A percentile compares a stretch with the other conserved stretches of the same genome.
phyloP scores from a whole-genome alignment of 2,329 filamentous ascomycete genomes.

The Trichoderma cornu-damae region DNA sequence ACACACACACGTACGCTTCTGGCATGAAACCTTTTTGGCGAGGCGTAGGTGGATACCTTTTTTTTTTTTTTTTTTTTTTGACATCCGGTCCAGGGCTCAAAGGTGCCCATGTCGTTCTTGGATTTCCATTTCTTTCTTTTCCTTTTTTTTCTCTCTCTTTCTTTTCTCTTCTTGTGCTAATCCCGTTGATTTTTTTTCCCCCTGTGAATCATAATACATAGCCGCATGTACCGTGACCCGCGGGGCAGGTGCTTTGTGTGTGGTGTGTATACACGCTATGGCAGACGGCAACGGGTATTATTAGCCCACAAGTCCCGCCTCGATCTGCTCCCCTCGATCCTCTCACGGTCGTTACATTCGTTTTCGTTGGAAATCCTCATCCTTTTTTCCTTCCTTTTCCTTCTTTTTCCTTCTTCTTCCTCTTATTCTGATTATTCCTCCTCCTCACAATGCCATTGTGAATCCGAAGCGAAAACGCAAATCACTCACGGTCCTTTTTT shows the following conservation, averaged over 20 bases:
- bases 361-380: not conserved
- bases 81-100: not conserved
- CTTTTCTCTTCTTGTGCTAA: not conserved
- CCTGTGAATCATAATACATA: not conserved
- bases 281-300: not conserved
- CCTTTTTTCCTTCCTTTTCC: too few species aligned
- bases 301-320: not conserved
- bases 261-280: not conserved
- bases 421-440: not conserved
- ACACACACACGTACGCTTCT: too few species aligned
- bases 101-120: not conserved
- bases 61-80: constrained; percentile 2
- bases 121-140: not conserved
- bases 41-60: not conserved
- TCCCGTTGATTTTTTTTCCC: not conserved
- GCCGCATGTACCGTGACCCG: not conserved
- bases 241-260: not conserved
- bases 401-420: too few species aligned
- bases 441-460: constrained; percentile 2
- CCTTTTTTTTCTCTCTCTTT: not conserved
- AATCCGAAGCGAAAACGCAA: not conserved
- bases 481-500: constrained; percentile 3
- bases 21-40: constrained; percentile 16
- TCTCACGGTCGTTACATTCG: not conserved
- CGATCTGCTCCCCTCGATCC: not conserved